Evolutionary conservation across 305 asterid genomes (phyloP).

Genomic region (Fraxinus latifolia): DNA sequence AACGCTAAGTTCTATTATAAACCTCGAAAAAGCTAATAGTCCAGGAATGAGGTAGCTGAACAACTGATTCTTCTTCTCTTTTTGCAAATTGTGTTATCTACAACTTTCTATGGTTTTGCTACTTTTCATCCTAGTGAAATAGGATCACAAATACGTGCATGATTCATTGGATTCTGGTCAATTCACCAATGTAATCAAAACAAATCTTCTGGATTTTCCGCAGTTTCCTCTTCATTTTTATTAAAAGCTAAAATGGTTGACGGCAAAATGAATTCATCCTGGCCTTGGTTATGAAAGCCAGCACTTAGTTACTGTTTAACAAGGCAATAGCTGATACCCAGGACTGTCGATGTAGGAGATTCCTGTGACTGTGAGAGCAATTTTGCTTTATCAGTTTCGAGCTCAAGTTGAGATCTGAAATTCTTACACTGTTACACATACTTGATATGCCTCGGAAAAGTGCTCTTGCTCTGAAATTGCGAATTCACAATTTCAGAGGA

Average conservation of each 20-base stretch:
- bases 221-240: neutral
- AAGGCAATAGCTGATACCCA: neutral
- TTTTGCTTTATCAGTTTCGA: neutral
- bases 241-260: neutral
- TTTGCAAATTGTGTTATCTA: neutral
- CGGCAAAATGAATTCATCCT: neutral
- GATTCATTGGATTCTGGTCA: neutral
- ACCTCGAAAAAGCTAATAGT: constrained; percentile 11
- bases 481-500: neutral
- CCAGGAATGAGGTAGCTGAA: constrained; percentile 14
- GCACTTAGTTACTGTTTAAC: neutral
- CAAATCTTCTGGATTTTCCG: neutral
- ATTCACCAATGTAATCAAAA: neutral
- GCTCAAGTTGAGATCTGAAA: neutral
- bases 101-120: neutral
- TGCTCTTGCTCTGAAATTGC: neutral
- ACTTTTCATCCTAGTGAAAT: neutral
- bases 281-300: neutral
- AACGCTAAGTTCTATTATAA: constrained; percentile 13
- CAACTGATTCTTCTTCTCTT: constrained; percentile 6
- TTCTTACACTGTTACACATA: neutral
- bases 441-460: neutral
- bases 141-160: neutral
- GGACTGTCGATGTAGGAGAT: neutral
- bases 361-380: neutral